phyloP scores from a whole-genome alignment of 2,329 filamentous ascomycete species.

The Calonectria montana region DNA sequence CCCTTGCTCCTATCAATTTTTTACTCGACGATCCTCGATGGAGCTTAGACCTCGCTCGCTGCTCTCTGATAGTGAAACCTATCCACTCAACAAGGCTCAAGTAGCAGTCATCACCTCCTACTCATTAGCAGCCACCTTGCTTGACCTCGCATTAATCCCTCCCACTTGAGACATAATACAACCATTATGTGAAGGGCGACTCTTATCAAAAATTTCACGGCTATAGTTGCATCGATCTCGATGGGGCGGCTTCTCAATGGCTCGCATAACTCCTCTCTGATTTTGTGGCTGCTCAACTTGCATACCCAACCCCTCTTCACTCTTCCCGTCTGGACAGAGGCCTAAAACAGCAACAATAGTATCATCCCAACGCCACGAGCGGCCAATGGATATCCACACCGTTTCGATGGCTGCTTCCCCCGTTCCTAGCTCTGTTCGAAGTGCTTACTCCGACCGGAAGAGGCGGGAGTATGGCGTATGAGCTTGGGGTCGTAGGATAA shows the following conservation, averaged over 20 bases:
- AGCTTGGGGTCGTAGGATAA: neutral
- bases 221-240: constrained; percentile 12
- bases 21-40: neutral
- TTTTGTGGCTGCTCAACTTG: constrained; percentile 33
- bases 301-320: constrained; percentile 32
- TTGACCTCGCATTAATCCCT: neutral
- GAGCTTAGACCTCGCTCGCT: neutral
- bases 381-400: neutral
- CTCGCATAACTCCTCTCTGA: constrained; percentile 29
- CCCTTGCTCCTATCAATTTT: constrained; percentile 14
- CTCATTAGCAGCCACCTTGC: constrained; percentile 6
- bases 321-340: neutral
- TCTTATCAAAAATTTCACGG: constrained; percentile 13
- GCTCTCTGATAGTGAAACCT: neutral
- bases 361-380: constrained; percentile 7
- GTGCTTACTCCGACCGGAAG: neutral
- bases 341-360: constrained; percentile 7
- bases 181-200: neutral
- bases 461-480: constrained; percentile 20
- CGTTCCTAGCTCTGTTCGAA: neutral
- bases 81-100: constrained; percentile 4
- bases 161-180: neutral
- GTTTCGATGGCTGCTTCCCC: neutral
- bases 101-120: neutral
- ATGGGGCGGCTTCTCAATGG: constrained; percentile 19